Percentiles rank a stretch among this genome's conserved stretches.
These are phyloP conservation scores for Ophiostoma sp. DNA, from an alignment of 2,329 filamentous ascomycete genomes.

Conservation along the genomic window DNA sequence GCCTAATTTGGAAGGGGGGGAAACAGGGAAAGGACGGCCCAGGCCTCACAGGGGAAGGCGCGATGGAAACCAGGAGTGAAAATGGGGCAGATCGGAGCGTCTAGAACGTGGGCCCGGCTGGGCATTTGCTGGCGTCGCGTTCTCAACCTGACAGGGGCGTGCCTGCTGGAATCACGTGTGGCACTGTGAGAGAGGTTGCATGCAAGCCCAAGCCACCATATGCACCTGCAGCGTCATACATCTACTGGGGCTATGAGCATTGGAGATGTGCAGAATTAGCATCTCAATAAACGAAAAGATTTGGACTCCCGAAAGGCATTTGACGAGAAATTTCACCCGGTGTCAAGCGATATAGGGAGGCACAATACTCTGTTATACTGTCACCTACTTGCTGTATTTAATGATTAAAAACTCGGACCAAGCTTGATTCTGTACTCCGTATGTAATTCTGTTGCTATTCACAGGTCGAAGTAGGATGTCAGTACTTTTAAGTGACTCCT, in stretches of 20 bases:
- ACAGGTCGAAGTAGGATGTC: too few relatives aligned
- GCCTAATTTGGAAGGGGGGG: conserved; percentile 14
- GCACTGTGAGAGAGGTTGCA: background rate
- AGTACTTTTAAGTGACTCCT: too few relatives aligned
- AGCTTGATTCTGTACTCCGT: too few relatives aligned
- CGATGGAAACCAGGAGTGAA: background rate
- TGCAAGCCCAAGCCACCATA: background rate
- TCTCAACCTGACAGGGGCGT: background rate
- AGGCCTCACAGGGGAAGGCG: conserved; percentile 12
- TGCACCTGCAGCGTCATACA: background rate
- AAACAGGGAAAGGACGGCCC: conserved; percentile 5
- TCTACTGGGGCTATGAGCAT: background rate
- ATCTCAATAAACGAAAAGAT: too few relatives aligned
- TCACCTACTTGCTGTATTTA: too few relatives aligned
- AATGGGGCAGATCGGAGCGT: background rate
- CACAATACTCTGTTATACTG: too few relatives aligned
- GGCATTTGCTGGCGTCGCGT: background rate
- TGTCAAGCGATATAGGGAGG: too few relatives aligned
- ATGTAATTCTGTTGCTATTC: too few relatives aligned
- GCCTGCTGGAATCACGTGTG: background rate
- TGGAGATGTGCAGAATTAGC: background rate
- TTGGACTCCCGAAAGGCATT: too few relatives aligned
- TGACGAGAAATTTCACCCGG: too few relatives aligned
- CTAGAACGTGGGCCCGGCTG: background rate
- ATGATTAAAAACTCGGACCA: too few relatives aligned